A percentile compares a stretch with the other conserved stretches of the same genome.
phyloP scores from a whole-genome alignment of 2,329 filamentous ascomycete genomes.

The Fusarium penzigii region DNA sequence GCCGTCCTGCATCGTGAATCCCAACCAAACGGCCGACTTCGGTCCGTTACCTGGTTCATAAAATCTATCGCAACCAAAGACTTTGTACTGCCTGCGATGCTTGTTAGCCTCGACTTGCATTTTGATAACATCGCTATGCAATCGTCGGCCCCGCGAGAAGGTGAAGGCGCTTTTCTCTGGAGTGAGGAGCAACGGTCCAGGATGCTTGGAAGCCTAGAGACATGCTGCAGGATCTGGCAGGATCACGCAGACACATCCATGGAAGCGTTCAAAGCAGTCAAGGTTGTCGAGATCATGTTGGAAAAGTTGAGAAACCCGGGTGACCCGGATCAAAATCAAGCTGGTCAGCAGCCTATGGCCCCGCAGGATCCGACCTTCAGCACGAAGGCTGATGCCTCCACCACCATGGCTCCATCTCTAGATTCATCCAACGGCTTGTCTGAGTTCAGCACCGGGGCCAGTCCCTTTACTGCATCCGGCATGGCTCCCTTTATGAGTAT shows the following conservation, averaged over 20 bases:
- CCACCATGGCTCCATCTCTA: slow-evolving; percentile 27
- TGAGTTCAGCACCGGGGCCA: slow-evolving; percentile 29
- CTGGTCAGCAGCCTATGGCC: slow-evolving; percentile 19
- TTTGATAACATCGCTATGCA: slow-evolving; percentile 57
- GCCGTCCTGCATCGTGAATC: slow-evolving; percentile 74
- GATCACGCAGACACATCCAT: slow-evolving; percentile 75
- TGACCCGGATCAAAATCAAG: slow-evolving; percentile 7
- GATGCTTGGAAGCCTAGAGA: slow-evolving; percentile 75
- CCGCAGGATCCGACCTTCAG: slow-evolving; percentile 35
- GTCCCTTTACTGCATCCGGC: slow-evolving; percentile 39
- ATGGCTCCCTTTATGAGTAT: slow-evolving; percentile 44
- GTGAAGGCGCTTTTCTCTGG: slow-evolving; percentile 56
- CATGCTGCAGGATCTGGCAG: slow-evolving; percentile 77
- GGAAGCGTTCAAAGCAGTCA: slow-evolving; percentile 86
- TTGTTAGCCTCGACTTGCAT: slow-evolving; percentile 81
- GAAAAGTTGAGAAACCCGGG: slow-evolving; percentile 62
- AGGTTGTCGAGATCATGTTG: slow-evolving; percentile 81
- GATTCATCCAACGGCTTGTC: slow-evolving; percentile 28
- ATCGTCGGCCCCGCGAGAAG: slow-evolving; percentile 41
- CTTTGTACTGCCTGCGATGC: slow-evolving; percentile 82
- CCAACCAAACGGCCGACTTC: slow-evolving; percentile 68
- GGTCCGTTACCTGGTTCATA: slow-evolving; percentile 76
- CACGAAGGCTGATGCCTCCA: slow-evolving; percentile 39
- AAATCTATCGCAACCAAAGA: slow-evolving; percentile 80
- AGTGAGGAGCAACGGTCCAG: slow-evolving; percentile 63